phyloP scores from a whole-genome alignment of 2,329 filamentous ascomycete species.

The Dendryphion nanum region DNA sequence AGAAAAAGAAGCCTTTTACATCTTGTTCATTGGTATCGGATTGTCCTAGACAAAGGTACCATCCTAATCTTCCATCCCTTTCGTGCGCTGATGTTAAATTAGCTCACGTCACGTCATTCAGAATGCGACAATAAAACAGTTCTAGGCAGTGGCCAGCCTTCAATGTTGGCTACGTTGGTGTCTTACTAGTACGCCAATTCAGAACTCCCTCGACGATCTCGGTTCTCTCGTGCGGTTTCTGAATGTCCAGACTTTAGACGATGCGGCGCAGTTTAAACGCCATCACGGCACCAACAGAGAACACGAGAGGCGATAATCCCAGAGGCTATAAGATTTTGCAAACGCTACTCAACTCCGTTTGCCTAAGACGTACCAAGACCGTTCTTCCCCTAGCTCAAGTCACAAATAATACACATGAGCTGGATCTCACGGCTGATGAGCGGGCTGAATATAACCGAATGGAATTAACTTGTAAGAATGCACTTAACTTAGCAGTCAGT shows the following conservation, averaged over 20 bases:
- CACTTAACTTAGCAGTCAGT: slow-evolving; percentile 6
- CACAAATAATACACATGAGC: slow-evolving; percentile 1
- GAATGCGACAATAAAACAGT: slow-evolving; percentile 11
- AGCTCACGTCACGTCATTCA: slow-evolving; percentile 10
- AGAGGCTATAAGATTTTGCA: slow-evolving; percentile 5
- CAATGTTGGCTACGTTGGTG: slow-evolving; percentile 12
- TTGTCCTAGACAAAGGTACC: slow-evolving; percentile 23
- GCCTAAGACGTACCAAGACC: slow-evolving; percentile 4
- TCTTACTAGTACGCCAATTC: slow-evolving; percentile 19
- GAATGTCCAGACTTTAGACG: slow-evolving; percentile 8
- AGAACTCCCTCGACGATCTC: slow-evolving; percentile 41
- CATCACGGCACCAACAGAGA: slow-evolving; percentile 4
- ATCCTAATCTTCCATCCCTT: too few relatives aligned
- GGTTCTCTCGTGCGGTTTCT: slow-evolving; percentile 27
- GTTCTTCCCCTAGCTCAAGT: slow-evolving; percentile 4
- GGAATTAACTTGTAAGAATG: background rate
- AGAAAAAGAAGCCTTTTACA: slow-evolving; percentile 2
- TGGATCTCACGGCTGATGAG: slow-evolving; percentile 3
- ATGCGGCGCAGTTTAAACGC: slow-evolving; percentile 6
- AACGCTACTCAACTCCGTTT: slow-evolving; percentile 5
- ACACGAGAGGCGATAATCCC: too few relatives aligned
- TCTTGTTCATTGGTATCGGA: slow-evolving; percentile 17
- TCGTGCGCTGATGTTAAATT: too few relatives aligned
- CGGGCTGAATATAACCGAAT: slow-evolving; percentile 3
- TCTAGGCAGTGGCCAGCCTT: slow-evolving; percentile 8